A percentile compares a stretch with the other conserved stretches of the same genome.
phyloP scores from a whole-genome alignment of 2,329 filamentous ascomycete genomes.

The Alternaria incomplexa region DNA sequence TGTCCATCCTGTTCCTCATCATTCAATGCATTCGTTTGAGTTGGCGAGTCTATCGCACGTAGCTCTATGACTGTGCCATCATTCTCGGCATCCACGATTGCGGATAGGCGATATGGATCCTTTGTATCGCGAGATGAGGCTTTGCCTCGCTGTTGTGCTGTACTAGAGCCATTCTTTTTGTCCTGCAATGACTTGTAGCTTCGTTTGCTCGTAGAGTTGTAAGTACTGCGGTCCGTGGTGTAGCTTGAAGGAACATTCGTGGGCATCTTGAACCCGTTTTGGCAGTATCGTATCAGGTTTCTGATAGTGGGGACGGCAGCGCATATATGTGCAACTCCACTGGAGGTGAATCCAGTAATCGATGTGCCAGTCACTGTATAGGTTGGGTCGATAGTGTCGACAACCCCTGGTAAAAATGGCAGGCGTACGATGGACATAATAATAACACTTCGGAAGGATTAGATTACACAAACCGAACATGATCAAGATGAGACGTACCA shows the following conservation, averaged over 20 bases:
- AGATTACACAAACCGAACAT: not conserved
- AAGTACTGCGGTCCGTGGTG: not conserved
- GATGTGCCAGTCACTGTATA: constrained; percentile 2
- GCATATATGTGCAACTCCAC: constrained; percentile 3
- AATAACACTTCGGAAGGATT: not conserved
- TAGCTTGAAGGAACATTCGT: not conserved
- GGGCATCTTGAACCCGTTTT: not conserved
- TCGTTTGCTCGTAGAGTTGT: constrained; percentile 1
- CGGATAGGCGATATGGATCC: not conserved
- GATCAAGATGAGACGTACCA: not conserved
- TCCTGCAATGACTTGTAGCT: constrained; percentile 2
- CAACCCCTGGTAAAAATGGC: constrained; percentile 3
- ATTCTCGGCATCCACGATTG: not conserved
- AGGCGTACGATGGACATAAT: not conserved
- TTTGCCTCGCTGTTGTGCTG: not conserved
- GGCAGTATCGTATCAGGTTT: not conserved
- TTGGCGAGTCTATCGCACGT: not conserved
- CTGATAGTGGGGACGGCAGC: constrained; percentile 2
- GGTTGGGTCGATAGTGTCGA: constrained; percentile 3
- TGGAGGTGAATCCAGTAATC: not conserved
- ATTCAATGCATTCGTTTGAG: not conserved
- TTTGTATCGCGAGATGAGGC: not conserved
- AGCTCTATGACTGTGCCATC: not conserved
- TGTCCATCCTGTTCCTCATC: not conserved
- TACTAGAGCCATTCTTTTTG: not conserved